Base-by-base conservation (phyloP, 768 basidiomycete genomes). In the Pleurotus tuber-regium region DNA sequence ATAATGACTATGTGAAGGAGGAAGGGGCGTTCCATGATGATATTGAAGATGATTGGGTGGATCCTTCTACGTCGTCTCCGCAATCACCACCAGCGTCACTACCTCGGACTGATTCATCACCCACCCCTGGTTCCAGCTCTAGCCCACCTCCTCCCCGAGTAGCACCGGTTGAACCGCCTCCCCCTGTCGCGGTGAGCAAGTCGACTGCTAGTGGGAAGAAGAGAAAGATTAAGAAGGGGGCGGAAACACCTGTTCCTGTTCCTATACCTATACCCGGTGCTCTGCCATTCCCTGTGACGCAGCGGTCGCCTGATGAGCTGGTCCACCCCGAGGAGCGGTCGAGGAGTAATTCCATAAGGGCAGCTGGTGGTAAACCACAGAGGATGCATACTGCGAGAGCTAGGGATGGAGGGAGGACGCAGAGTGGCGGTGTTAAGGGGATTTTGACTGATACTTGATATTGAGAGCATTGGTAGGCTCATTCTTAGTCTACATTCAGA, bases 371-470 rank as follows among this genome's bases (percentile, higher is more conserved):
- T 38, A 67, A 65, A 64, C 30, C 46, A 11, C 46, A 31, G 11
- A 58, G 86, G 69, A 87, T 90, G 87, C 84, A 87, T 61, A 83
- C 77, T 2, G 78, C 83, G 23, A 78, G 86, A 35, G 89, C 84
- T 42, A 74, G 87, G 52, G 87, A 91, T 65, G 89, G 89, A 2
- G 89, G 89, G 31, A 73, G 89, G 58, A 92, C 89, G 55, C 87
- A 89, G 70, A 92, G 89, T 60, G 89, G 89, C 1, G 89, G 89
- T n/a, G 87, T 92, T 25, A 85, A 82, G 61, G 89, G 86, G 9
- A 75, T 90, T 41, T 65, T 84, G 63, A 76, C 79, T 57, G 71
- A 78, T 57, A 68, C 69, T 43, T 61, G 49, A 59, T 28, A 40
- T 29, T 18, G 40, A 38, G 14, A 8, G 19, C 24, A 18, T 38